These are phyloP conservation scores for Lepidopterella palustris DNA, from an alignment of 495 filamentous ascomycete species.

Conservation along the genomic window DNA sequence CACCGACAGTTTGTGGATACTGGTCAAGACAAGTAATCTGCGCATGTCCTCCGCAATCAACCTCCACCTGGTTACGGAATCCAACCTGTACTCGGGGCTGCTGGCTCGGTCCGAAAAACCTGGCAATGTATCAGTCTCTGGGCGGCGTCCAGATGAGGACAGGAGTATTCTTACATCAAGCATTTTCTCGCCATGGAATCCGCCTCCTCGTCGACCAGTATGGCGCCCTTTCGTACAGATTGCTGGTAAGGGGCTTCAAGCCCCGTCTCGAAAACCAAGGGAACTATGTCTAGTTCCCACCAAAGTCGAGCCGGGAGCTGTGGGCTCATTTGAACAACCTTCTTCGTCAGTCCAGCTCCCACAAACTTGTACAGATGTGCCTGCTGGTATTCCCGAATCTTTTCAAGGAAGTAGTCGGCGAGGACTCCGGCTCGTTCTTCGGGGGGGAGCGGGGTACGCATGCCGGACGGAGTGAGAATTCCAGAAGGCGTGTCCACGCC, in stretches of 20 bases:
- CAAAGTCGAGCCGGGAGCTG: conserved; percentile 67
- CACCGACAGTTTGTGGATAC: conserved; percentile 56
- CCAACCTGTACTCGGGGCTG: conserved; percentile 70
- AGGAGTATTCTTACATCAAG: conserved; percentile 48
- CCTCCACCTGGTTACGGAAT: conserved; percentile 65
- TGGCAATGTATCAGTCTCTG: conserved; percentile 31
- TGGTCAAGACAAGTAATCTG: conserved; percentile 55
- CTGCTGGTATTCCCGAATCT: conserved; percentile 28
- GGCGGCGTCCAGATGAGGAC: neutral
- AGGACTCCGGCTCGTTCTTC: conserved; percentile 11
- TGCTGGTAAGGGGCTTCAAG: conserved; percentile 19
- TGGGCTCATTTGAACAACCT: conserved; percentile 48
- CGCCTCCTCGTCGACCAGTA: conserved; percentile 69
- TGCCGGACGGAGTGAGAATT: neutral
- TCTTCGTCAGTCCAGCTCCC: conserved; percentile 48
- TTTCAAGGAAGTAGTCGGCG: conserved; percentile 27
- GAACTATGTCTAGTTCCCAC: conserved; percentile 71
- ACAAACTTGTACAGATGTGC: conserved; percentile 36
- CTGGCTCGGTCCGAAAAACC: conserved; percentile 70
- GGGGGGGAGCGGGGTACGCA: conserved; percentile 29
- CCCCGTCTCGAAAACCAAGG: conserved; percentile 48
- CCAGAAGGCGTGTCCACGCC: neutral
- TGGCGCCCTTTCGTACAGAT: conserved; percentile 43
- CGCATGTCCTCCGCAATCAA: conserved; percentile 60
- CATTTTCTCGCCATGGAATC: conserved; percentile 82